Percentiles rank a stretch among this genome's conserved stretches.
phyloP scores from a whole-genome alignment of 768 basidiomycete genomes.

The Rhodosporidiobolus odoratus region DNA sequence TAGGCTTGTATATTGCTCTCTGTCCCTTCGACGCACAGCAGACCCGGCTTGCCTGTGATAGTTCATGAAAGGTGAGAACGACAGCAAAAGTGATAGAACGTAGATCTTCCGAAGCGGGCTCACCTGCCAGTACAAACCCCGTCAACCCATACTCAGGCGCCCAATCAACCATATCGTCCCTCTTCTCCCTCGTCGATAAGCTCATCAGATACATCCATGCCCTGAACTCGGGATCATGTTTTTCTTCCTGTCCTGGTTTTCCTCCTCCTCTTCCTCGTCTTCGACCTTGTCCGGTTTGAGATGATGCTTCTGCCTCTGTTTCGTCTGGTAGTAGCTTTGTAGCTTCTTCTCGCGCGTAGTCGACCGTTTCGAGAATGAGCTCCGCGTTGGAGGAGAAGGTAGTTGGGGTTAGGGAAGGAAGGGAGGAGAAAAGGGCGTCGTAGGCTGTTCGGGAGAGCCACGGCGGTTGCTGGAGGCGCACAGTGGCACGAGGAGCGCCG shows the following conservation, averaged over 20 bases:
- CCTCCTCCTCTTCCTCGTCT: background rate
- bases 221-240: constrained; percentile 41
- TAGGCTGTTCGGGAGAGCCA: constrained; percentile 28
- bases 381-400: constrained; percentile 26
- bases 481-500: background rate
- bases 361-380: constrained; percentile 33
- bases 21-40: constrained; percentile 48
- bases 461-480: constrained; percentile 32
- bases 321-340: background rate
- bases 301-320: background rate
- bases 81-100: background rate
- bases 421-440: constrained; percentile 8
- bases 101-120: too few species aligned
- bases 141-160: constrained; percentile 45
- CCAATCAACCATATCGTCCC: constrained; percentile 46
- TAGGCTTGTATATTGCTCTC: constrained; percentile 43
- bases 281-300: background rate
- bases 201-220: constrained; percentile 49
- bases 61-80: background rate
- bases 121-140: constrained; percentile 47
- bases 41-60: constrained; percentile 47
- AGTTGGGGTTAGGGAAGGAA: background rate
- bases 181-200: constrained; percentile 46
- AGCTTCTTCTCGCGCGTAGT: constrained; percentile 24
- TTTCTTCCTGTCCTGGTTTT: background rate